A percentile compares a stretch with the other conserved stretches of the same genome.
These are phyloP conservation scores for Iris pallida DNA, from an alignment of 116 monocot species.

Conservation along the genomic window DNA sequence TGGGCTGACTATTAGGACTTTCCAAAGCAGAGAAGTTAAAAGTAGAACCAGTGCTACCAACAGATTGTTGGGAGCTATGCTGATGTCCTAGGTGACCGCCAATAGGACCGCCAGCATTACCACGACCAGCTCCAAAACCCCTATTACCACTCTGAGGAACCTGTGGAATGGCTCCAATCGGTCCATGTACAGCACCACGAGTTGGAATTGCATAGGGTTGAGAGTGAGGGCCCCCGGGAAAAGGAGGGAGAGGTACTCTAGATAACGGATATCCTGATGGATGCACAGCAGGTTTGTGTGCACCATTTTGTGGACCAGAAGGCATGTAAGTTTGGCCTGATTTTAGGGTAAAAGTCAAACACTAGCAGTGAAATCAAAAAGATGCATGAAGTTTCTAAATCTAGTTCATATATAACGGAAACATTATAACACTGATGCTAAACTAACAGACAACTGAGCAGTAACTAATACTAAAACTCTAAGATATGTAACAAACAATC, in stretches of 20 bases:
- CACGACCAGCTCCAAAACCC: constrained; percentile 56
- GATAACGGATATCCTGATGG: constrained; percentile 53
- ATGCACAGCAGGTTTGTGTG: constrained; percentile 57
- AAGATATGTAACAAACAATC: neutral
- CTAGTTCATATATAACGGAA: neutral
- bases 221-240: constrained; percentile 74
- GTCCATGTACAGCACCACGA: constrained; percentile 73
- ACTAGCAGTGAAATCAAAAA: neutral
- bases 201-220: constrained; percentile 94
- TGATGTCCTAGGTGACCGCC: constrained; percentile 80
- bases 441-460: neutral
- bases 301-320: constrained; percentile 71
- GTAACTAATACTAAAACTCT: neutral
- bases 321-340: constrained; percentile 48
- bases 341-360: neutral
- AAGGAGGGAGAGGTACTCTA: constrained; percentile 71
- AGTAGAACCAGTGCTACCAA: constrained; percentile 50
- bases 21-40: constrained; percentile 64
- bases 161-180: constrained; percentile 69
- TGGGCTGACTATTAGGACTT: constrained; percentile 66
- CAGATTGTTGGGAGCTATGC: constrained; percentile 58
- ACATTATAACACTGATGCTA: neutral
- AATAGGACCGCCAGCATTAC: constrained; percentile 79
- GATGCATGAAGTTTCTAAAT: neutral
- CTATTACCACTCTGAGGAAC: constrained; percentile 54